Percentiles rank a stretch among this genome's conserved stretches.
These are phyloP conservation scores for Trichoderma lentiforme DNA, from an alignment of 2,329 filamentous ascomycete genomes.

Conservation along the genomic window DNA sequence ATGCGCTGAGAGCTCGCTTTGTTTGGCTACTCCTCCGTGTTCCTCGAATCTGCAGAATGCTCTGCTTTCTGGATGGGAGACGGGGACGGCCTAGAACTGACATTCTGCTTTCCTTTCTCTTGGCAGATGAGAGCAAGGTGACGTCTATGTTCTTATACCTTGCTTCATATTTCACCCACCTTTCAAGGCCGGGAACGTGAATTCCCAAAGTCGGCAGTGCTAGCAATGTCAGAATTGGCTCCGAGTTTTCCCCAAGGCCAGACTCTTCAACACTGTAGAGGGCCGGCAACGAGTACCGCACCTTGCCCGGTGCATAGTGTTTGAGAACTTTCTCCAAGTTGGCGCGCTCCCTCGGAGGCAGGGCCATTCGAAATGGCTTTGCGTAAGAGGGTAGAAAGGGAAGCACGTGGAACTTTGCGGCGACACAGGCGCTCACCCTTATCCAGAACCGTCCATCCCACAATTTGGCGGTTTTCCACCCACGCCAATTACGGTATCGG, in stretches of 20 bases:
- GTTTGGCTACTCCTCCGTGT: background rate
- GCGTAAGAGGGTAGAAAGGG: constrained; percentile 45
- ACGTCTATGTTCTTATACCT: constrained; percentile 50
- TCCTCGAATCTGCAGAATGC: background rate
- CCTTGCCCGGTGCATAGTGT: constrained; percentile 51
- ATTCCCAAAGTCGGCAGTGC: constrained; percentile 53
- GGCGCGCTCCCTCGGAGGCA: constrained; percentile 33
- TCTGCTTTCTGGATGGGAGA: background rate
- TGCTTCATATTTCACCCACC: constrained; percentile 49
- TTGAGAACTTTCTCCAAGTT: constrained; percentile 44
- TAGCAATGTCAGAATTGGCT: constrained; percentile 40
- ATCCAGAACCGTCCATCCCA: constrained; percentile 66
- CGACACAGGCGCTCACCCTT: constrained; percentile 42
- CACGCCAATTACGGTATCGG: constrained; percentile 26
- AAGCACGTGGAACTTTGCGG: constrained; percentile 41
- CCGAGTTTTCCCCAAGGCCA: constrained; percentile 6
- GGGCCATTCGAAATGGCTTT: constrained; percentile 46
- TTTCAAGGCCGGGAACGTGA: constrained; percentile 43
- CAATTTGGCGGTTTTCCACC: constrained; percentile 35
- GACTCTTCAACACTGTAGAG: constrained; percentile 45
- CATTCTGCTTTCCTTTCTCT: constrained; percentile 15
- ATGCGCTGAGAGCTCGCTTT: background rate
- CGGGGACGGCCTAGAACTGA: background rate
- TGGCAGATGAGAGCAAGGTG: constrained; percentile 31
- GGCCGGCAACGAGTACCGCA: constrained; percentile 53